Base-by-base conservation (phyloP, 768 basidiomycete genomes). In the Gelatoporia subvermispora region DNA sequence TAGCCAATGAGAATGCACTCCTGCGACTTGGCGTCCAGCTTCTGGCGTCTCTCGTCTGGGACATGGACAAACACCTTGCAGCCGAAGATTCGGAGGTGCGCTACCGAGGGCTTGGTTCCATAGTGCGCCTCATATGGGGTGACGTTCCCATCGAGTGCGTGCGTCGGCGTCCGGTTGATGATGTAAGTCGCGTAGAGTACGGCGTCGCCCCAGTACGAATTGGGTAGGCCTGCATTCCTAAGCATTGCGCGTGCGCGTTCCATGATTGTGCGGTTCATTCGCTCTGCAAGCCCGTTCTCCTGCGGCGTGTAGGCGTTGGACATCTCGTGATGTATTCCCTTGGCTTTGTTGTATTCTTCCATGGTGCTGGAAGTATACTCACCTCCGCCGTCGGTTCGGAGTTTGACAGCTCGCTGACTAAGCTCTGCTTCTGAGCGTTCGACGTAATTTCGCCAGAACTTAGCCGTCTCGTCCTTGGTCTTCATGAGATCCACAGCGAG, bases 261-360 rank as follows among this genome's bases (percentile, higher is more conserved):
- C 40, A 28, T 36, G 40, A 48, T 24, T 4, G 60, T 64, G 3
- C 68, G 51, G 41, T 70, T 73, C 20, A 65, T 57, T 2, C 63
- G 53, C 49, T 75, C 71, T 0, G 70, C 66, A 10, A 73, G 48
- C 10, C 72, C 68, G 48, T 72, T 72, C 50, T 71, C 47, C 41
- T 48, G 47, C 8, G 47, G 47, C 10, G 47, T 48, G 41, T 48
- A 40, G 28, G 47, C 23, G 24, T 47, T 47, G 8, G 46, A 39
- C 23, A 47, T 50, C 44, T 63, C 47, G 18, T 60, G 55, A 31
- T 55, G 51, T 13, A 61, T 48, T 0, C 38, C 41, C 2, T 35
- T 35, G 31, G 41, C 43, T 2, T 21, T 18, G 4, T 24, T 1
- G 20, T 44, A 34, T 9, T 52, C 45, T 16, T 18, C 35, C 18